Conservation (phyloP, 2,329 filamentous ascomycete genomes). For the Phaeosphaeria sp. region DNA sequence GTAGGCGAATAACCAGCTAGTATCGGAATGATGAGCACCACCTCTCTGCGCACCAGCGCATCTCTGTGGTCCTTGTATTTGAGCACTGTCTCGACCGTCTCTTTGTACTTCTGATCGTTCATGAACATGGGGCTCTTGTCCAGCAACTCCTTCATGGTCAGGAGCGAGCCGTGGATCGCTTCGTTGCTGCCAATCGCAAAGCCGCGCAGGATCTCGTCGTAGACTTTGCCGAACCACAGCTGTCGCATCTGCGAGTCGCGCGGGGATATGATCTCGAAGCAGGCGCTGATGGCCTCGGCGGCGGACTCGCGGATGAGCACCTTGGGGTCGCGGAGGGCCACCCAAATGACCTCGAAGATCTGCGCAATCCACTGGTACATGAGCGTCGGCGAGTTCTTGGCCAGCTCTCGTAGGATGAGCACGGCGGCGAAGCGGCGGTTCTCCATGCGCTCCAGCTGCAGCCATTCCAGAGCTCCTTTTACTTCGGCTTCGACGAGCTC, state of each 20-base stretch:
- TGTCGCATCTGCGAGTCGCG: conserved; percentile 88
- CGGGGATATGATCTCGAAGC: conserved; percentile 93
- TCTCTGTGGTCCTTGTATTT: conserved; percentile 94
- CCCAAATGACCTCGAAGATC: conserved; percentile 96
- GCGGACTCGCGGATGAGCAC: conserved; percentile 91
- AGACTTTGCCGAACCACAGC: conserved; percentile 89
- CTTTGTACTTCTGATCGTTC: conserved; percentile 85
- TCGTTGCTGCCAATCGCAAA: conserved; percentile 81
- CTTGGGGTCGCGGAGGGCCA: conserved; percentile 86
- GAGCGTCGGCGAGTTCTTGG: conserved; percentile 89
- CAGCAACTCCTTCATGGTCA: conserved; percentile 91
- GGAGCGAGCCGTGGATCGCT: conserved; percentile 88
- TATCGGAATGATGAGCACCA: conserved; percentile 89
- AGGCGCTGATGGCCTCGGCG: conserved; percentile 90
- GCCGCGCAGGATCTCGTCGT: conserved; percentile 81
- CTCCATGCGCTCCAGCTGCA: conserved; percentile 93
- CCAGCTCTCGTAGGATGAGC: conserved; percentile 86
- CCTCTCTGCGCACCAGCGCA: conserved; percentile 82
- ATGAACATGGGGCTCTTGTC: conserved; percentile 99
- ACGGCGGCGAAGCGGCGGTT: conserved; percentile 93
- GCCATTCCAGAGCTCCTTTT: conserved; percentile 94
- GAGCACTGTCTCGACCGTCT: conserved; percentile 90
- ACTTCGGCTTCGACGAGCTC: conserved; percentile 97
- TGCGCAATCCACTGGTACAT: conserved; percentile 96
- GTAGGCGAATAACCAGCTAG: conserved; percentile 90